A percentile compares a stretch with the other conserved stretches of the same genome.
Evolutionary conservation across 2,329 filamentous ascomycete species (phyloP).

Genomic region (Didymella sp.): DNA sequence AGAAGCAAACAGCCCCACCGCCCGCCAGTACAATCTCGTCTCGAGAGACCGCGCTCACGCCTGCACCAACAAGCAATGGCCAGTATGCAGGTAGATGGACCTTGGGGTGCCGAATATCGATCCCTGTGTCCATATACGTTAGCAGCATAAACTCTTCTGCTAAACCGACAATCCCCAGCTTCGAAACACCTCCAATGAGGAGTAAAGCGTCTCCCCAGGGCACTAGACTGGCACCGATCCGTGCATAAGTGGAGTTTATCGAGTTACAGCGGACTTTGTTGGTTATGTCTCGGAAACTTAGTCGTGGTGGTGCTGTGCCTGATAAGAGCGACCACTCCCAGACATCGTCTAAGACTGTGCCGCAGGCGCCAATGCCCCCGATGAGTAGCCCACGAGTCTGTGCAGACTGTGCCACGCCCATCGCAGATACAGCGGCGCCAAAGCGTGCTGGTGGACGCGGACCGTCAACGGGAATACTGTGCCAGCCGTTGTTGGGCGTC

Average conservation of each 20-base stretch:
- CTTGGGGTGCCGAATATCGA: constrained; percentile 29
- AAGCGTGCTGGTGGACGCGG: constrained; percentile 60
- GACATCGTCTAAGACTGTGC: constrained; percentile 66
- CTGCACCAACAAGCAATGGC: constrained; percentile 76
- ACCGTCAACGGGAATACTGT: constrained; percentile 49
- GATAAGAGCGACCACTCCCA: constrained; percentile 68
- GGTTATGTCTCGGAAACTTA: constrained; percentile 42
- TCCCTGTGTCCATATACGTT: constrained; percentile 24
- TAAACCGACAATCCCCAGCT: constrained; percentile 35
- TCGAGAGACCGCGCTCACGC: constrained; percentile 57
- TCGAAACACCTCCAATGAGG: constrained; percentile 61
- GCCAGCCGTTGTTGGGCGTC: constrained; percentile 61
- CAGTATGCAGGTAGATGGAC: constrained; percentile 50
- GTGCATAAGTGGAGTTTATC: constrained; percentile 41
- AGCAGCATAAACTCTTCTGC: constrained; percentile 41
- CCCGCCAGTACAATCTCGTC: constrained; percentile 70
- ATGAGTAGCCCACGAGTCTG: constrained; percentile 67
- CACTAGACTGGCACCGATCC: constrained; percentile 62
- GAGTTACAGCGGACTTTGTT: constrained; percentile 27
- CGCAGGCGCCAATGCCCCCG: constrained; percentile 74
- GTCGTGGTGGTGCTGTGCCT: constrained; percentile 38
- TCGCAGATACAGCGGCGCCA: constrained; percentile 62
- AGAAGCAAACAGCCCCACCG: constrained; percentile 87
- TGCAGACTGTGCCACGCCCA: constrained; percentile 42
- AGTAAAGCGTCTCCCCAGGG: constrained; percentile 55